phyloP scores from a whole-genome alignment of 495 filamentous ascomycete genomes.

The Aspergillus cavernicola region DNA sequence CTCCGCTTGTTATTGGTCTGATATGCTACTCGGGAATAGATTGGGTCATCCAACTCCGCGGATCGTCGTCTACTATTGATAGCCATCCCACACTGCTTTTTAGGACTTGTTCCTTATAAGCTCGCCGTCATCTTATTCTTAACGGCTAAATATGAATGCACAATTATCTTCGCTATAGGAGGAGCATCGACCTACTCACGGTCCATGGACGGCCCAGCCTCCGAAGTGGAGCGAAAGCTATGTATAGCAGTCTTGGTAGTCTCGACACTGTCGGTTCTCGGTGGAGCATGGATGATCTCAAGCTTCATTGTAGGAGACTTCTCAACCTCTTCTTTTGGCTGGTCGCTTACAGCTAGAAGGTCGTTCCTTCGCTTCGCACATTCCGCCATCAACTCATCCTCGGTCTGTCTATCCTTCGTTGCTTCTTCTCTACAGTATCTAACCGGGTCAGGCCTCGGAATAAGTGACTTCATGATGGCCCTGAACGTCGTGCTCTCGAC shows the following conservation, averaged over 20 bases:
- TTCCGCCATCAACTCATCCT: constrained; percentile 8
- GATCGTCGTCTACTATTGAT: too few species aligned
- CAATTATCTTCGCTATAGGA: too few species aligned
- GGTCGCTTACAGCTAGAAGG: not conserved
- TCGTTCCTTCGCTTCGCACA: constrained; percentile 6
- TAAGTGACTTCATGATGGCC: constrained; percentile 11
- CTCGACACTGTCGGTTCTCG: not conserved
- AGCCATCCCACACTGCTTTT: too few species aligned
- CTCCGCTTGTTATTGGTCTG: too few species aligned
- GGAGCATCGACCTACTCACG: not conserved
- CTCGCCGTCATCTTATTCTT: too few species aligned
- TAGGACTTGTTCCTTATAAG: too few species aligned
- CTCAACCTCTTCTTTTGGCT: not conserved
- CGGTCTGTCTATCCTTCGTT: not conserved
- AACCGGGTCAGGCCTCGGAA: not conserved
- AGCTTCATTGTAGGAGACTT: constrained; percentile 1
- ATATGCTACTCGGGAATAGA: too few species aligned
- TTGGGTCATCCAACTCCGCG: too few species aligned
- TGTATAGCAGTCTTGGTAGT: not conserved
- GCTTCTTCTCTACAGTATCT: not conserved
- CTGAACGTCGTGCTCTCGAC: constrained; percentile 2
- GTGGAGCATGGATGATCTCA: constrained; percentile 1
- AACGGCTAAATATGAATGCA: too few species aligned
- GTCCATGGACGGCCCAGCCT: not conserved
- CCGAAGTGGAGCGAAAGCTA: constrained; percentile 6